Evolutionary conservation across 129 eudicot genomes (phyloP), one percentile per base, ranked within the genome.

Genomic region (Tagetes patula): DNA sequence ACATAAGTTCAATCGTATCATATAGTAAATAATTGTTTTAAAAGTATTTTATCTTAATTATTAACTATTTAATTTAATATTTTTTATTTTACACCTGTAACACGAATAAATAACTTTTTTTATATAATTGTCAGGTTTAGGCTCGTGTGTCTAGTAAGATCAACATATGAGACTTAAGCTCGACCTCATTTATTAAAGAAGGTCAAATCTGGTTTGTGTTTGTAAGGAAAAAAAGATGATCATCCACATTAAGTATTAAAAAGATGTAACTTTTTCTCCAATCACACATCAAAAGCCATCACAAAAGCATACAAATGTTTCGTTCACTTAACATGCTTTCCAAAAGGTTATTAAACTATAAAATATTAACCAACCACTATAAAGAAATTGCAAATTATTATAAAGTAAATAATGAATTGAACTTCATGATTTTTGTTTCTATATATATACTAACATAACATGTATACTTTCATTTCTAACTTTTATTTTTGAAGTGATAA

Each of bases 221-320:
- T 20, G 27, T 20, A 20, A 20, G 27, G 27, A 20, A 37, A 37
- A 37, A 62, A 37, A 3, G 49, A 61, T 46, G 60, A 73, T 46
- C 70, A 61, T 60, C 69, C 70, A 73, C 62, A 14, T 73, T 62
- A 73, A 73, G 77, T 47, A 46, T 73, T 60, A 14, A 46, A 73
- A 73, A 73, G 70, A 47, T 12, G 47, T 27, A 33, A 34, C 49
- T 14, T 34, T 61, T 73, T 73, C 60, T 4, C 39, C 77, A 46
- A 36, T 58, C 70, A 60, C 61, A 62, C 56, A 73, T 46, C 40
- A 61, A 61, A 73, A 62, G 77, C n/a, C 62, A 47, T 39, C 34
- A 52, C 46, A 70, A 70, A 70, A 40, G 65, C 36, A 13, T 34
- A 11, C 77, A n/a, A 66, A 36, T 73, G 69, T 73, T 59, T 73